These are phyloP conservation scores for Xylariaceae sp. DNA, from an alignment of 2,329 filamentous ascomycete genomes.

Conservation along the genomic window DNA sequence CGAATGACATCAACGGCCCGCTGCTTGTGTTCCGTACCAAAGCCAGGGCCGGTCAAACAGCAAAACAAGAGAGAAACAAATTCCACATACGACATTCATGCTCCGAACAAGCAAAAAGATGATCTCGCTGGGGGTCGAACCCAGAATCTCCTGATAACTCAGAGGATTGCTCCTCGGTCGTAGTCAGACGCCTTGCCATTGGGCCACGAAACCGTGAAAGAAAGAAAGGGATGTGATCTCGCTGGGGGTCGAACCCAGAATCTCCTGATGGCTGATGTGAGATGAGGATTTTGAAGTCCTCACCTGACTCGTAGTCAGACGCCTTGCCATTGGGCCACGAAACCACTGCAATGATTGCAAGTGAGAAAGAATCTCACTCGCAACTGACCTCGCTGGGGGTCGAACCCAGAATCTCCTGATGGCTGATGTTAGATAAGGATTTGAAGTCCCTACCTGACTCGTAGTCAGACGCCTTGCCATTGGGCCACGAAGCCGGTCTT, in stretches of 20 bases:
- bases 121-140: not conserved
- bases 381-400: slow-evolving; percentile 20
- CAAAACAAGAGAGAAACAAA: not conserved
- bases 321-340: slow-evolving; percentile 39
- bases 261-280: slow-evolving; percentile 7
- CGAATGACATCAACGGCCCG: too few species aligned
- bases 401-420: slow-evolving; percentile 23
- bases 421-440: not conserved
- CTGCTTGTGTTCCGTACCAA: not conserved
- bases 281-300: not conserved
- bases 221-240: slow-evolving; percentile 3
- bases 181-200: slow-evolving; percentile 42
- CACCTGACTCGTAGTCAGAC: slow-evolving; percentile 37
- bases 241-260: slow-evolving; percentile 15
- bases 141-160: not conserved
- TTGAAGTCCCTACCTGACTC: slow-evolving; percentile 16
- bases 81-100: too few species aligned
- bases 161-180: slow-evolving; percentile 22
- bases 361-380: not conserved
- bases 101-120: not conserved
- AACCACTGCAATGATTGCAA: not conserved
- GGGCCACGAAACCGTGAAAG: slow-evolving; percentile 26
- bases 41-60: not conserved
- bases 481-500: slow-evolving; percentile 9
- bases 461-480: slow-evolving; percentile 43